Conservation (phyloP, 116 monocot species). For the Trichopus zeylanicus region DNA sequence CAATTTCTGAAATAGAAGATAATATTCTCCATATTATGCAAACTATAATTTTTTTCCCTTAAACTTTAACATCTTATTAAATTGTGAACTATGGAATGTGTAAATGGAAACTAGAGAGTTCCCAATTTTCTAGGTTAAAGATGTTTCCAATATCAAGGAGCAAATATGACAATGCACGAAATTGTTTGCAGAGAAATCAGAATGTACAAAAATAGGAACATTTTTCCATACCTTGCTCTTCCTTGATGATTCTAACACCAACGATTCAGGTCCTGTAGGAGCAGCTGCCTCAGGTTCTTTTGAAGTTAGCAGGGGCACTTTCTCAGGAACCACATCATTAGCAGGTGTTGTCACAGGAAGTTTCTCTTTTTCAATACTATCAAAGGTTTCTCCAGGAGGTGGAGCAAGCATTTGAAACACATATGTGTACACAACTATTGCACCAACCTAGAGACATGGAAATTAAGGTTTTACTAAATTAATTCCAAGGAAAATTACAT, state of each 20-base stretch:
- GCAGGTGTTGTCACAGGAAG: constrained; percentile 30
- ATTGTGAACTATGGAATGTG: too few species aligned
- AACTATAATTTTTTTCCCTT: too few species aligned
- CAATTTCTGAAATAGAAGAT: too few species aligned
- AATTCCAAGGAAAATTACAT: background rate
- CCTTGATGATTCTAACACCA: constrained; percentile 10
- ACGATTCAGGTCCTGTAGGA: too few species aligned
- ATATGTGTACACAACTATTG: constrained; percentile 85
- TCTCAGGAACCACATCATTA: constrained; percentile 38
- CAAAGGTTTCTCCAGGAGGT: constrained; percentile 67
- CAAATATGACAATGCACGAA: too few species aligned
- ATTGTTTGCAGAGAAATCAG: too few species aligned
- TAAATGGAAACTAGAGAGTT: too few species aligned
- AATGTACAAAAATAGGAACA: background rate
- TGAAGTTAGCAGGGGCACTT: constrained; percentile 46
- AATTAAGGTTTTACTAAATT: background rate
- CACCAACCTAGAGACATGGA: constrained; percentile 58
- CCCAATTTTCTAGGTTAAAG: too few species aligned
- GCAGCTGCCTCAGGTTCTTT: too few species aligned
- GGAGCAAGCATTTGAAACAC: constrained; percentile 96
- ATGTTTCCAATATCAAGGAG: too few species aligned
- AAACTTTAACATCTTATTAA: too few species aligned
- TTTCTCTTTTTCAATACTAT: constrained; percentile 31
- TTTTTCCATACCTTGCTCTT: constrained; percentile 35
- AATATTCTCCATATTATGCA: too few species aligned